Conservation (phyloP, 441 rosid species). For the Populus tomentosa region DNA sequence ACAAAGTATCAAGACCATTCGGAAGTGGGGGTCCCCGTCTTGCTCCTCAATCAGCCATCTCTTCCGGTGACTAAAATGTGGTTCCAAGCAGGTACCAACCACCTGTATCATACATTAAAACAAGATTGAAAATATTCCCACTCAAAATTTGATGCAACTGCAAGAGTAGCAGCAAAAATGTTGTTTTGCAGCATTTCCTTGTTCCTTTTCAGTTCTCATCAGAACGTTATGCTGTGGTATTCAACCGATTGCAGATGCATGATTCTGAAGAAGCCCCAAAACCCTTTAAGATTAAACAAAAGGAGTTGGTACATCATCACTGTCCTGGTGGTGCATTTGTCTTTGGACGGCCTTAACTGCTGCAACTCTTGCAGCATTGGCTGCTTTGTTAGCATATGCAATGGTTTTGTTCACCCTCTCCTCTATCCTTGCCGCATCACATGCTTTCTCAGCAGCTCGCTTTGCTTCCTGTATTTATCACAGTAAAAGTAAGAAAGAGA, state of each 20-base stretch:
- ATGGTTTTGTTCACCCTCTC: conserved; percentile 57
- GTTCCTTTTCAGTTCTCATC: background rate
- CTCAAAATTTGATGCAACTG: background rate
- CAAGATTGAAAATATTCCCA: background rate
- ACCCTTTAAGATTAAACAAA: conserved; percentile 13
- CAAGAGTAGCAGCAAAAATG: conserved; percentile 9
- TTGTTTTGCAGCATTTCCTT: conserved; percentile 6
- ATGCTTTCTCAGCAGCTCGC: conserved; percentile 52
- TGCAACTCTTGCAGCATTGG: conserved; percentile 77
- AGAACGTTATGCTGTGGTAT: background rate
- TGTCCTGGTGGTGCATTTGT: conserved; percentile 29
- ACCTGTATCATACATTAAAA: background rate
- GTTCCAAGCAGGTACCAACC: conserved; percentile 39
- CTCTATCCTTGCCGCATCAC: conserved; percentile 35
- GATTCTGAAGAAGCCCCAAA: conserved; percentile 4
- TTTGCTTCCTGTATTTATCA: conserved; percentile 52
- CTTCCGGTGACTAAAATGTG: conserved; percentile 18
- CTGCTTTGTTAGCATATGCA: conserved; percentile 65
- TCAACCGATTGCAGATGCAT: background rate
- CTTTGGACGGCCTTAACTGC: conserved; percentile 70
- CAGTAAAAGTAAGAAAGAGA: background rate
- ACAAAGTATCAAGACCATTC: conserved; percentile 15
- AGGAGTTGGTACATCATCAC: conserved; percentile 20
- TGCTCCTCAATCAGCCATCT: conserved; percentile 39
- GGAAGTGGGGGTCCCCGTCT: conserved; percentile 9